These are phyloP conservation scores for Metschnikowia dekortorum DNA, from an alignment of 805 yeast species.

Conservation along the genomic window DNA sequence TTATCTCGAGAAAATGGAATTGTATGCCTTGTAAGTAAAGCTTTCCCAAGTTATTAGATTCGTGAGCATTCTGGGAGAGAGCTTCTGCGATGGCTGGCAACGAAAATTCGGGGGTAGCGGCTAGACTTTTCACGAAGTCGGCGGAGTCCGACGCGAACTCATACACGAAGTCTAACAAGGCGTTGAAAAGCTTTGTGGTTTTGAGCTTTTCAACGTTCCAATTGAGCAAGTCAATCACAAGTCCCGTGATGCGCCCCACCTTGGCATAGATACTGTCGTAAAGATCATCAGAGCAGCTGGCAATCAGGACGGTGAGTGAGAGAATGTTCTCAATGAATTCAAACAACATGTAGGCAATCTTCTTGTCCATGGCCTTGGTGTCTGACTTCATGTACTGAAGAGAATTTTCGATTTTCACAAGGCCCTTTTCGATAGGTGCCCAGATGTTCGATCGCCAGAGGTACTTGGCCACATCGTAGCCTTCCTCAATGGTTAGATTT, in stretches of 20 bases:
- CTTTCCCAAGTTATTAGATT: slow-evolving; percentile 25
- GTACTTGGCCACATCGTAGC: slow-evolving; percentile 71
- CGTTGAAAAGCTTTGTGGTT: slow-evolving; percentile 42
- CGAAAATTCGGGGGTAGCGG: slow-evolving; percentile 13
- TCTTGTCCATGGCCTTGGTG: slow-evolving; percentile 16
- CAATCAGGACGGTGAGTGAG: slow-evolving; percentile 62
- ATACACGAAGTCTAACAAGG: slow-evolving; percentile 53
- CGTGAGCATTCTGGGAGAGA: slow-evolving; percentile 13
- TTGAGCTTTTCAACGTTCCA: slow-evolving; percentile 33
- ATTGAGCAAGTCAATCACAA: slow-evolving; percentile 34
- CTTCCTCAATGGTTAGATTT: slow-evolving; percentile 80
- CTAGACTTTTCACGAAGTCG: slow-evolving; percentile 43
- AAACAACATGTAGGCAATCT: slow-evolving; percentile 41
- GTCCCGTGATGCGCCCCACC: slow-evolving; percentile 35
- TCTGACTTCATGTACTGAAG: slow-evolving; percentile 37
- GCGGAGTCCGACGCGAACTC: slow-evolving; percentile 57
- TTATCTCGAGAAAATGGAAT: slow-evolving; percentile 38
- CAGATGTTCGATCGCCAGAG: slow-evolving; percentile 79
- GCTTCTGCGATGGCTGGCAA: slow-evolving; percentile 18
- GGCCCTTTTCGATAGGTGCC: slow-evolving; percentile 50
- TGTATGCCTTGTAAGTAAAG: slow-evolving; percentile 40
- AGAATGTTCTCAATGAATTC: slow-evolving; percentile 72
- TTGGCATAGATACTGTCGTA: slow-evolving; percentile 44
- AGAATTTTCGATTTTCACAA: slow-evolving; percentile 49
- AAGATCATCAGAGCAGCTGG: slow-evolving; percentile 54